phyloP scores from a whole-genome alignment of 164 flowering plant genomes.

The Vitis amurensis region DNA sequence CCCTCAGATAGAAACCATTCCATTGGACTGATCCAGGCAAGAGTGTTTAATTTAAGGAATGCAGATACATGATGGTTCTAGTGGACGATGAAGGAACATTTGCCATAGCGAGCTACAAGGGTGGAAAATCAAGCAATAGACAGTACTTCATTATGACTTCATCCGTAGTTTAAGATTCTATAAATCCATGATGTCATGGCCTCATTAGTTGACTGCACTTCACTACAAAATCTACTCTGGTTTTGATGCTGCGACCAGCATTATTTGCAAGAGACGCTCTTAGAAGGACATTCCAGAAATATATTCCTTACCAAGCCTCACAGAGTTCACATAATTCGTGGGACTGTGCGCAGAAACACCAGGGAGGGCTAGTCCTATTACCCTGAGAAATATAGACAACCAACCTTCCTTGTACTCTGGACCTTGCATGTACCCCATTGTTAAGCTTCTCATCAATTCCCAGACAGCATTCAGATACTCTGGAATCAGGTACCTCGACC shows the following conservation, averaged over 20 bases:
- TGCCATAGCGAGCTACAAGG: too few species aligned
- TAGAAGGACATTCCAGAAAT: constrained; percentile 24
- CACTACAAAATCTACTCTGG: too few species aligned
- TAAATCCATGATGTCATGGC: too few species aligned
- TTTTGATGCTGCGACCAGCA: background rate
- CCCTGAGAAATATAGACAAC: constrained; percentile 43
- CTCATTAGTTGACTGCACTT: too few species aligned
- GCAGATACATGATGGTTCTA: too few species aligned
- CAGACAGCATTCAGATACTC: constrained; percentile 56
- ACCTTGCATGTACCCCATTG: constrained; percentile 47
- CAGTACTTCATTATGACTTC: too few species aligned
- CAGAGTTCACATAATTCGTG: constrained; percentile 55
- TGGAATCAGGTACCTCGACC: constrained; percentile 33
- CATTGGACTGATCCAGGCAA: too few species aligned
- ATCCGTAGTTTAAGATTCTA: too few species aligned
- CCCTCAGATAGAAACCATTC: too few species aligned
- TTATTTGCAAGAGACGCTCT: background rate
- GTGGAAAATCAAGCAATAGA: too few species aligned
- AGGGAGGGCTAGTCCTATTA: constrained; percentile 57
- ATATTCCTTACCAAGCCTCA: constrained; percentile 50
- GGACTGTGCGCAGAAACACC: constrained; percentile 73
- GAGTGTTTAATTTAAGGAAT: too few species aligned
- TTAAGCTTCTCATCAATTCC: constrained; percentile 59
- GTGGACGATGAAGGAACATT: too few species aligned
- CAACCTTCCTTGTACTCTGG: constrained; percentile 61